phyloP scores from a whole-genome alignment of 106 monocot genomes.

The Phalaenopsis aphrodite region DNA sequence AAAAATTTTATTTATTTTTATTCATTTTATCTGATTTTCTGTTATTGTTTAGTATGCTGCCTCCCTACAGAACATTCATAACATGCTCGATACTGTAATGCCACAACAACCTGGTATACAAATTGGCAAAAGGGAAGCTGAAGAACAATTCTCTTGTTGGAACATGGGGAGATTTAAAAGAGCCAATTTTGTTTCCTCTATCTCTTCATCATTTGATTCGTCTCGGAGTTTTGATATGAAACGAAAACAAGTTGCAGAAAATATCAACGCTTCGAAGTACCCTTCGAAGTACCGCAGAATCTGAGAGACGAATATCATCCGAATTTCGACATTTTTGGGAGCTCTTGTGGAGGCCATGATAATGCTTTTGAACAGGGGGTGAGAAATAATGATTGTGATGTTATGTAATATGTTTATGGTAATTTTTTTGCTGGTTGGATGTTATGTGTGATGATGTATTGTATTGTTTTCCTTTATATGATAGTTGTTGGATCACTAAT shows the following conservation, averaged over 20 bases:
- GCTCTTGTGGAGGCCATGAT: too few relatives aligned
- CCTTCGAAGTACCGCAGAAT: not conserved
- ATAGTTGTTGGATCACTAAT: too few relatives aligned
- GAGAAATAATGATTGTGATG: too few relatives aligned
- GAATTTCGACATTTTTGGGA: too few relatives aligned
- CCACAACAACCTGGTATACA: not conserved
- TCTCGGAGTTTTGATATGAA: not conserved
- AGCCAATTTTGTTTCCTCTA: not conserved
- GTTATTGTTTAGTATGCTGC: too few relatives aligned
- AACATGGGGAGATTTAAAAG: slow-evolving; percentile 4
- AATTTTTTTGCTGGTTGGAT: too few relatives aligned
- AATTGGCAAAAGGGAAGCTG: not conserved
- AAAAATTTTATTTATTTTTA: too few relatives aligned
- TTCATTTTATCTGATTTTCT: too few relatives aligned
- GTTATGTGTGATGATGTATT: too few relatives aligned
- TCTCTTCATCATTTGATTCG: not conserved
- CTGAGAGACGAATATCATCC: not conserved
- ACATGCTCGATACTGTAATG: not conserved
- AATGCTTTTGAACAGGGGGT: too few relatives aligned
- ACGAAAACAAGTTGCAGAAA: not conserved
- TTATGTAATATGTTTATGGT: too few relatives aligned
- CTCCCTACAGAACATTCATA: not conserved
- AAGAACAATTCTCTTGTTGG: not conserved
- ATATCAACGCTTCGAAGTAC: not conserved
- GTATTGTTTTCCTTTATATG: too few relatives aligned